Evolutionary conservation across 257 asterid species (phyloP).

Genomic region (Rauvolfia tetraphylla): DNA sequence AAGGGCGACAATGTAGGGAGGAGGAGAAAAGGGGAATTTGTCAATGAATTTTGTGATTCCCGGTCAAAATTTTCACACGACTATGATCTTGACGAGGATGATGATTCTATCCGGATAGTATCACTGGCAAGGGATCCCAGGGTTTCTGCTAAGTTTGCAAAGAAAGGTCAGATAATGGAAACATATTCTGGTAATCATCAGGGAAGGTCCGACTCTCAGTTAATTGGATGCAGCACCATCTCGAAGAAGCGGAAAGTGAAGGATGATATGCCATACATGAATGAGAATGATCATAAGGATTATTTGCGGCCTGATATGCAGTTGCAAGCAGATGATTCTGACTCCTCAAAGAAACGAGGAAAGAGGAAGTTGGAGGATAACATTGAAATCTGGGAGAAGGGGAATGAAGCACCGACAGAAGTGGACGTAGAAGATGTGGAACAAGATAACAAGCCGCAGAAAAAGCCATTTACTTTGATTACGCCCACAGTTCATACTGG

Average conservation of each 20-base stretch:
- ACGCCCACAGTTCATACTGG: conserved; percentile 86
- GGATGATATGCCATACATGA: conserved; percentile 44
- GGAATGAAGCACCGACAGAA: conserved; percentile 46
- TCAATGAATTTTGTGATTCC: conserved; percentile 42
- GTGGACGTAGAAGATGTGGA: conserved; percentile 58
- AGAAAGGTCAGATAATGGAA: conserved; percentile 57
- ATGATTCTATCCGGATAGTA: conserved; percentile 50
- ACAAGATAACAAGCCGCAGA: conserved; percentile 60
- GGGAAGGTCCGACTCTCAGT: conserved; percentile 53
- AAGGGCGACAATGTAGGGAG: conserved; percentile 35
- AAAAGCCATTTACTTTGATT: conserved; percentile 68
- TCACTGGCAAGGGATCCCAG: conserved; percentile 47
- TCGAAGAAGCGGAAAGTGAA: conserved; percentile 72
- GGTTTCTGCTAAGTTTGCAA: conserved; percentile 55
- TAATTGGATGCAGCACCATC: conserved; percentile 62
- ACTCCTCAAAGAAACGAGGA: conserved; percentile 59
- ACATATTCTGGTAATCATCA: conserved; percentile 37
- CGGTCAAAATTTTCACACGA: conserved; percentile 47
- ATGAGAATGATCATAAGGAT: conserved; percentile 42
- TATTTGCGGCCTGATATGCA: conserved; percentile 44
- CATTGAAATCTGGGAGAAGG: conserved; percentile 42
- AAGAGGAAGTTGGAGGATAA: conserved; percentile 54
- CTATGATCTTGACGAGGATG: conserved; percentile 46
- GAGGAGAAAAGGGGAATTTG: conserved; percentile 51
- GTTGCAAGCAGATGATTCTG: conserved; percentile 43